A percentile compares a stretch with the other conserved stretches of the same genome.
Conservation (phyloP, 139 green algal genomes). For the Volvox africanus region DNA sequence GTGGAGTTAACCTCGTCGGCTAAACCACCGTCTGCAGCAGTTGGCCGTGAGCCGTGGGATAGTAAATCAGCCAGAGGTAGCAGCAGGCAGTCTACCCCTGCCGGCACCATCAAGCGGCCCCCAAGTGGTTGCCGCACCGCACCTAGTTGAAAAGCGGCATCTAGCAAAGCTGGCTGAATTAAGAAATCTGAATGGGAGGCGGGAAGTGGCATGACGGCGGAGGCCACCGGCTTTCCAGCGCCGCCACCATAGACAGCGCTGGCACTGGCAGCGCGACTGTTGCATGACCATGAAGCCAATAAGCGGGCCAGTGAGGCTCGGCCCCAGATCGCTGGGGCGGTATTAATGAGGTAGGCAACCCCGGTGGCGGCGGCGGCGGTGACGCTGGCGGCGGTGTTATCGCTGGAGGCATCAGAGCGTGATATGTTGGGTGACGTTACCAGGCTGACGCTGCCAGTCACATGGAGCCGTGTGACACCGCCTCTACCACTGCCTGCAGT, state of each 20-base stretch:
- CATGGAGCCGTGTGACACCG: not conserved
- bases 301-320: not conserved
- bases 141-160: conserved; percentile 77
- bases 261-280: not conserved
- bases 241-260: not conserved
- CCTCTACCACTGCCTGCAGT: not conserved
- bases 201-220: conserved; percentile 33
- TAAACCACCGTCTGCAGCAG: not conserved
- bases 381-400: no score
- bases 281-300: not conserved
- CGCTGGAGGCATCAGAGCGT: no score
- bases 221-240: not conserved
- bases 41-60: not conserved
- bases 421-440: not conserved
- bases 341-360: not conserved
- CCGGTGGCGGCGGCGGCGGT: no score
- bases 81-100: conserved; percentile 18
- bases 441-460: not conserved
- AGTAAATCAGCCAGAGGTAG: not conserved
- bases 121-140: conserved; percentile 42
- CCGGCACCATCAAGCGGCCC: conserved; percentile 16
- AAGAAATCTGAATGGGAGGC: conserved; percentile 25
- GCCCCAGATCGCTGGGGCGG: not conserved
- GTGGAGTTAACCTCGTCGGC: not conserved
- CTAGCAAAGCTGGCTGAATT: conserved; percentile 70